These are phyloP conservation scores for Citrus maxima DNA, from an alignment of 345 rosid genomes.

Conservation along the genomic window DNA sequence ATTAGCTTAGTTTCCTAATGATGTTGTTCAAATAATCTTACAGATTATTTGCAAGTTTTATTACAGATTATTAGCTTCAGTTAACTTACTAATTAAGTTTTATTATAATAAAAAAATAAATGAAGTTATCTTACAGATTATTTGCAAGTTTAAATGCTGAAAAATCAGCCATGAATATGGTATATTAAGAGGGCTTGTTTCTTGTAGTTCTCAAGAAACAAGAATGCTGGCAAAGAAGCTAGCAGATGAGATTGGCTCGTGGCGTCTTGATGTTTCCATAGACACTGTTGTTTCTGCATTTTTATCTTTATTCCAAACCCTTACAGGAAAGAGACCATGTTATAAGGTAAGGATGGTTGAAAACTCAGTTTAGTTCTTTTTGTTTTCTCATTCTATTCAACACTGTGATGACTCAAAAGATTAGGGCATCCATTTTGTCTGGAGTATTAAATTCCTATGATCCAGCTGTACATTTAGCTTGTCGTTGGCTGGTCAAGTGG, in stretches of 20 bases:
- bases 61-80: too few species aligned
- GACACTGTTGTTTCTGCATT: slow-evolving; percentile 82
- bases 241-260: slow-evolving; percentile 87
- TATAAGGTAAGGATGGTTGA: slow-evolving; percentile 57
- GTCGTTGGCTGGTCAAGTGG: background rate
- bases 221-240: slow-evolving; percentile 71
- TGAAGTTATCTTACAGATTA: background rate
- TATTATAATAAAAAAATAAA: background rate
- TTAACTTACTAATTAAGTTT: too few species aligned
- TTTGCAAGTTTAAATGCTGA: background rate
- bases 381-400: background rate
- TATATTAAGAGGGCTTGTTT: slow-evolving; percentile 1
- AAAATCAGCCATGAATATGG: background rate
- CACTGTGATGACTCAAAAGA: background rate
- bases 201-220: slow-evolving; percentile 70
- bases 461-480: background rate
- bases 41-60: too few species aligned
- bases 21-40: background rate
- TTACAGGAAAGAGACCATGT: slow-evolving; percentile 76
- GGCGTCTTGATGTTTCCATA: slow-evolving; percentile 89
- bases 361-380: background rate
- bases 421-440: background rate
- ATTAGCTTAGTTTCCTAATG: background rate
- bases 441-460: background rate
- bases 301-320: slow-evolving; percentile 68